Base-by-base conservation (phyloP, 169 alveolate species). In the Eimeria praecox region DNA sequence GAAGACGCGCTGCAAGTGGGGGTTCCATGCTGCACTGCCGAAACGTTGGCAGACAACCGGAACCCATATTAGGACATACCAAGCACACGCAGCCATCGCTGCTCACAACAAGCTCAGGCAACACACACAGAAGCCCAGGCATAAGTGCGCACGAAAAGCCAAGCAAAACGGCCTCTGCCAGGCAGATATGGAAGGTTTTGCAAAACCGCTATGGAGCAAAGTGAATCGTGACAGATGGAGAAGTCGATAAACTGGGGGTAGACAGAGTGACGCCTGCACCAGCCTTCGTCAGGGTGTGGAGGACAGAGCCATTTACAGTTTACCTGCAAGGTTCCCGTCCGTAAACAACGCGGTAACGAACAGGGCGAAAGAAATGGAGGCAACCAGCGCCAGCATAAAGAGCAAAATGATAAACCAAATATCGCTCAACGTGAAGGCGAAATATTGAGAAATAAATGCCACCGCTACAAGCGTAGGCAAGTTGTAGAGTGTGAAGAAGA, bases 61-160 rank as follows among this genome's bases (percentile, higher is more conserved):
- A 2, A 62, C 93, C 93, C 93, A 86, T 2, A 86, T 62, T 5
- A 86, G 78, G 9, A 62, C 49, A 62, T 62, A 86, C 93, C 93
- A 86, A 35, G 82, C 93, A 30, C 93, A 86, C 14, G 93, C 93
- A 14, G 93, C 93, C 93, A 86, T 86, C 2, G 93, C 93, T 86
- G 93, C 35, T 54, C 93, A 86, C 80, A 56, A 14, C 24, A 54
- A 1, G 52, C 73, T 2, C 91, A 83, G 91, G 49, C 90, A 54
- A n/a, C 90, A 49, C 75, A n/a, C 90, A 49, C 75, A 82, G 52
- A 8, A 20, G 24, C 16, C 59, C 33, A 77, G 42, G 10, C 38
- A 0, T 27, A 40, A 35, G 24, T 73, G 54, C 30, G 52, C 54
- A 35, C 12, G 30, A 35, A 20, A 33, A 9, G n/a, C 30, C 49